phyloP scores from a whole-genome alignment of 768 basidiomycete genomes.

The Mrakia gelida region DNA sequence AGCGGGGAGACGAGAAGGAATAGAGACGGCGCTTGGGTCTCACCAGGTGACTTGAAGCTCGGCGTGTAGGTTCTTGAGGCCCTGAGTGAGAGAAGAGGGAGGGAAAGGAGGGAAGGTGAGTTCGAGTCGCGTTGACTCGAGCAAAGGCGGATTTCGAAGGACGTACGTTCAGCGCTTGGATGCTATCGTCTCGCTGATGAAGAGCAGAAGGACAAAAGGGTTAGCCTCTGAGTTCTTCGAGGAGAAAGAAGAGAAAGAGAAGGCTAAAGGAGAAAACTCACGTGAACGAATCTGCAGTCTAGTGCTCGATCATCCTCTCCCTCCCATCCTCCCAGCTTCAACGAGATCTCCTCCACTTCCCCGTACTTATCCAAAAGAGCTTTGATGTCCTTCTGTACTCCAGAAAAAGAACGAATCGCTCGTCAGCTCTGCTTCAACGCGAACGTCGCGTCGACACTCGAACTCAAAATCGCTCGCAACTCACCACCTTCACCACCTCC shows the following conservation, averaged over 20 bases:
- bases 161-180: slow-evolving; percentile 3
- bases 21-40: too few species aligned
- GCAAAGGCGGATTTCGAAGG: too few species aligned
- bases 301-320: neutral
- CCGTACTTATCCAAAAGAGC: neutral
- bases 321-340: neutral
- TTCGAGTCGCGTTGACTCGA: neutral
- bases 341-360: neutral
- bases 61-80: neutral
- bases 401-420: neutral
- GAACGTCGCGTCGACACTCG: neutral
- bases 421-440: neutral
- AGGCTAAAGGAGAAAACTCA: neutral
- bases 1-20: neutral
- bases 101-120: neutral
- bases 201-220: too few species aligned
- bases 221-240: neutral
- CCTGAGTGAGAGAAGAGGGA: neutral
- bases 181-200: neutral
- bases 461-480: neutral
- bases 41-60: slow-evolving; percentile 7
- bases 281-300: neutral
- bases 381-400: neutral
- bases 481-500: neutral
- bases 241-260: neutral